phyloP scores from a whole-genome alignment of 2,329 filamentous ascomycete species.

The Diaporthe citri region DNA sequence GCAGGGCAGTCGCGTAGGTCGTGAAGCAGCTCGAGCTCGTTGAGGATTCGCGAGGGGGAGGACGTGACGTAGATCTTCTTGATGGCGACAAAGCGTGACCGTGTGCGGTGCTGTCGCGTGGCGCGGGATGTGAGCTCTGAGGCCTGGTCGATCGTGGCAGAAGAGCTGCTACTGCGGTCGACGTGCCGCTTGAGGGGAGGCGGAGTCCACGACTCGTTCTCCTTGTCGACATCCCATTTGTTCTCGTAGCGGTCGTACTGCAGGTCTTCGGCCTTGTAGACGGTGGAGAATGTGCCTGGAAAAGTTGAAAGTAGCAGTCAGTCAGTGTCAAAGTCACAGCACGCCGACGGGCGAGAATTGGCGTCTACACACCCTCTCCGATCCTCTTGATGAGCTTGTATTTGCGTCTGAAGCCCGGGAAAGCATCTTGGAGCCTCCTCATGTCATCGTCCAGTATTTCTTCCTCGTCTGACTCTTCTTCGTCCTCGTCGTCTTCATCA shows the following conservation, averaged over 20 bases:
- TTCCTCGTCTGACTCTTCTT: conserved; percentile 66
- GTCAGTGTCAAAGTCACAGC: not conserved
- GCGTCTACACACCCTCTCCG: conserved; percentile 79
- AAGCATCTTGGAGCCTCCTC: conserved; percentile 83
- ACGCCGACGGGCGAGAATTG: not conserved
- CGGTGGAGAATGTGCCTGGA: conserved; percentile 94
- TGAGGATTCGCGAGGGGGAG: conserved; percentile 91
- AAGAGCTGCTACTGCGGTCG: conserved; percentile 50
- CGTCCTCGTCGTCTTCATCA: conserved; percentile 56
- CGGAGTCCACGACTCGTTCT: conserved; percentile 75
- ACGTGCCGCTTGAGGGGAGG: conserved; percentile 70
- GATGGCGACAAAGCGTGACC: conserved; percentile 87
- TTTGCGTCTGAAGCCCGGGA: conserved; percentile 84
- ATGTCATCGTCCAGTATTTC: conserved; percentile 82
- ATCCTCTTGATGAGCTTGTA: conserved; percentile 97
- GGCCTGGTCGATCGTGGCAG: conserved; percentile 40
- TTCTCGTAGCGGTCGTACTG: conserved; percentile 87
- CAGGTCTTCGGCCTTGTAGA: conserved; percentile 98
- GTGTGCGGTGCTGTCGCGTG: conserved; percentile 45
- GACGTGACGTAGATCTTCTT: conserved; percentile 99
- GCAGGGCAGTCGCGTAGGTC: conserved; percentile 86
- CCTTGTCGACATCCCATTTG: conserved; percentile 83
- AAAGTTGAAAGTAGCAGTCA: conserved; percentile 37
- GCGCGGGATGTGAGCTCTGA: conserved; percentile 44
- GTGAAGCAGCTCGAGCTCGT: conserved; percentile 93